phyloP scores from a whole-genome alignment of 139 green algal species.

The Micractinium conductrix region DNA sequence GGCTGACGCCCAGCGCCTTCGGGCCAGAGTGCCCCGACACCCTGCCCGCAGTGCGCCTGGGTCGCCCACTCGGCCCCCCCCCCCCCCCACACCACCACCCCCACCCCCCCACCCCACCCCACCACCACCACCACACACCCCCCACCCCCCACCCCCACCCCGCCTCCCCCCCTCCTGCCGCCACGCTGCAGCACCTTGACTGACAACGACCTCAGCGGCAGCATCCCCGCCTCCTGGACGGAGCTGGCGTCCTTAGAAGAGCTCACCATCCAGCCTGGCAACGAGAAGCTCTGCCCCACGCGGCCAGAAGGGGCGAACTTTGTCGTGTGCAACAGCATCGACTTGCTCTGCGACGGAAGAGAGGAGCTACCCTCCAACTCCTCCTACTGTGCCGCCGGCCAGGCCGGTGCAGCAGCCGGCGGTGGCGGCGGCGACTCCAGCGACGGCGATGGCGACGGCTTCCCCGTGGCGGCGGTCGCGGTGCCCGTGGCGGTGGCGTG shows the following conservation, averaged over 20 bases:
- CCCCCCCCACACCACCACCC: too few relatives aligned
- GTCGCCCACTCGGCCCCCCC: too few relatives aligned
- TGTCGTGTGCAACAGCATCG: neutral
- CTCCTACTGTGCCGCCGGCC: neutral
- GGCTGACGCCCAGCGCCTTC: too few relatives aligned
- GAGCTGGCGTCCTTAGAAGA: neutral
- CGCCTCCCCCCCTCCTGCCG: neutral
- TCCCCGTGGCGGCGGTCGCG: constrained; percentile 13
- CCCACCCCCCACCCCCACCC: too few relatives aligned
- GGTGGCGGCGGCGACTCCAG: neutral
- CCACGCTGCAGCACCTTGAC: neutral
- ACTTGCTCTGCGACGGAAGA: neutral
- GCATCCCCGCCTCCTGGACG: constrained; percentile 11
- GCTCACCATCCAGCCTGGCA: constrained; percentile 29
- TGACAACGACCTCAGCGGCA: constrained; percentile 18
- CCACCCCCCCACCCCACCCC: too few relatives aligned
- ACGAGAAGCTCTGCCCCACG: constrained; percentile 24
- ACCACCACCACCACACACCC: too few relatives aligned
- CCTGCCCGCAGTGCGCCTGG: too few relatives aligned
- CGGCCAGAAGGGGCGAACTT: constrained; percentile 16
- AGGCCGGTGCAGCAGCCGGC: neutral
- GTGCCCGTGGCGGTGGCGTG: neutral
- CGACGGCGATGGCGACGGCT: neutral
- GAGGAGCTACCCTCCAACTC: neutral
- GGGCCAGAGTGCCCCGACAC: too few relatives aligned